Evolutionary conservation across 2,329 filamentous ascomycete genomes (phyloP), one percentile per base, ranked within the genome.

Genomic region (Arthrobotrys conoides): DNA sequence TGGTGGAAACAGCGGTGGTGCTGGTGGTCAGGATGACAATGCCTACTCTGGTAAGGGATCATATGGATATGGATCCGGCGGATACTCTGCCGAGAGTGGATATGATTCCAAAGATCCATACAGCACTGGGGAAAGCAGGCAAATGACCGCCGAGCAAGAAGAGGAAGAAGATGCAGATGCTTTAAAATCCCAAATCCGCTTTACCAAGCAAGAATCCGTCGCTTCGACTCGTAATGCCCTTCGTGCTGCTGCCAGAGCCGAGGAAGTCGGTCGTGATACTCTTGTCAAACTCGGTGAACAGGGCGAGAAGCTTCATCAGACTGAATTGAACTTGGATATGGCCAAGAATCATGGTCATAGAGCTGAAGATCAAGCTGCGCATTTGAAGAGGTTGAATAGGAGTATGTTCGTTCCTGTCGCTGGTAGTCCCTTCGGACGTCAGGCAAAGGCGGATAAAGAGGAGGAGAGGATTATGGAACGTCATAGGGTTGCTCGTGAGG

Each of bases 331-430:
- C 82, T 87, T 97, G 72, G 93, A 97, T 82, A 87, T 93, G 80
- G 92, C 93, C 3, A 86, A 89, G n/a, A 91, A 91, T 80, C 91
- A 94, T 83, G 93, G 92, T 82, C 89, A 90, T 73, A 86, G 92
- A 76, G 92, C 93, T 0, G 91, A 94, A 81, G 93, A 94, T 81
- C 92, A 93, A 82, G 91, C 93, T 0, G 89, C 90, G 59, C 93
- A 97, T 83, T 86, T 97, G 44, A 95, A 95, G 86, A 93, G 89
- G 0, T 87, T 96, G 63, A 97, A 97, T 85, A 88, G 91, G 80
- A 94, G 91, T 86, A 97, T 97, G 93, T 97, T 97, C 83, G 92
- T 93, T 4, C 89, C 94, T 22, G 91, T 94, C 82, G 91, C 94
- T 27, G 87, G 87, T 67, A 93, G 93, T 82, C 91, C 91, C 0